These are phyloP conservation scores for Diaporthe citriasiana DNA, from an alignment of 2,329 filamentous ascomycete genomes.

Conservation along the genomic window DNA sequence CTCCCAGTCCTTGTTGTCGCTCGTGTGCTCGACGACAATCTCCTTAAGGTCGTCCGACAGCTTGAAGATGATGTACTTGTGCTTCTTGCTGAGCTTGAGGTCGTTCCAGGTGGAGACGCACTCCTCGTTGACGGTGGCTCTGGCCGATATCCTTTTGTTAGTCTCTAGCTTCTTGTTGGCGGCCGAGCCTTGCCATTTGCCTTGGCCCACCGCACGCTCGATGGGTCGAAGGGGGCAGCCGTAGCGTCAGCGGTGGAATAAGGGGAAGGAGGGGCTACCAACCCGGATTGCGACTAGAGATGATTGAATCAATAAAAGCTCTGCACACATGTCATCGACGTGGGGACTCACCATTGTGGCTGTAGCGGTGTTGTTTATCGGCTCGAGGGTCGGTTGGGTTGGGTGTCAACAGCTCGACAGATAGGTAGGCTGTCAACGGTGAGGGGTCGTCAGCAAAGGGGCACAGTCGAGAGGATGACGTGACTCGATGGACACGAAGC, in stretches of 20 bases:
- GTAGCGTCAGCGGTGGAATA: constrained; percentile 21
- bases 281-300: constrained; percentile 77
- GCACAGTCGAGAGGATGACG: constrained; percentile 33
- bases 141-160: constrained; percentile 52
- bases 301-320: constrained; percentile 21
- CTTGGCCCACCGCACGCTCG: constrained; percentile 5
- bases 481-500: constrained; percentile 32
- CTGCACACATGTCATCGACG: background rate
- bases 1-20: constrained; percentile 76
- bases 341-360: constrained; percentile 41
- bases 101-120: constrained; percentile 83
- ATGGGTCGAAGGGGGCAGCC: constrained; percentile 10
- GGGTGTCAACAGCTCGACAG: constrained; percentile 33
- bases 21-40: constrained; percentile 84
- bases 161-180: constrained; percentile 13
- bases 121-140: constrained; percentile 79
- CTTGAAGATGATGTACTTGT: constrained; percentile 92
- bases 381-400: constrained; percentile 33
- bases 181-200: constrained; percentile 26
- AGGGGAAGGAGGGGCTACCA: constrained; percentile 56
- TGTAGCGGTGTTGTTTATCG: constrained; percentile 22
- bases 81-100: constrained; percentile 84
- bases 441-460: constrained; percentile 42
- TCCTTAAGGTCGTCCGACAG: constrained; percentile 86
- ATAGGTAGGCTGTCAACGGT: constrained; percentile 41